Evolutionary conservation across 768 basidiomycete species (phyloP), one percentile per base, ranked within the genome.

Genomic region (Kwoniella heveanensis): DNA sequence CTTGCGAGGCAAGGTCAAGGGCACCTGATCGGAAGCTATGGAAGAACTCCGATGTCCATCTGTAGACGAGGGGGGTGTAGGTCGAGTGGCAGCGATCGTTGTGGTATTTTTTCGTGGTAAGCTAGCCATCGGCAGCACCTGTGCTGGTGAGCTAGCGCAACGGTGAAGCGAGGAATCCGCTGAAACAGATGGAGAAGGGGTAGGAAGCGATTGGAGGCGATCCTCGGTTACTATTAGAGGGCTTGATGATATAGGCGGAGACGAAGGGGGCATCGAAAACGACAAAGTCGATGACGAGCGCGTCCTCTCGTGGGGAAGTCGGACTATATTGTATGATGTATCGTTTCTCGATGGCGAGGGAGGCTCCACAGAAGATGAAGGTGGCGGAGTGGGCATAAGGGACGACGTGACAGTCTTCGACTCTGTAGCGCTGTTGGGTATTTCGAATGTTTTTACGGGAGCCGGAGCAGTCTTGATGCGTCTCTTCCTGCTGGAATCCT

Each of bases 51-150:
- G 54, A n/a, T 37, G n/a, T 4, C 55, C 52, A 47, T 44, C 57
- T 29, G 57, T 46, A 5, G 70, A 68, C 7, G 66, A 54, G 15
- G 70, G 59, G 6, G 60, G 62, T 17, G 68, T 64, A 6, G 62
- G 62, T 32, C 54, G 15, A 9, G 10, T 12, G 17, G 21, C 54
- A 26, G 15, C 50, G 13, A 48, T 30, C 29, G 46, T 54, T 32
- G 13, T n/a, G n/a, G n/a, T 13, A 13, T 7, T 21, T 29, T 51
- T 24, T 24, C 57, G 50, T 19, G 22, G 21, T 17, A 32, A 22
- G 32, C 25, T 13, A 24, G 25, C 24, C 5, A 25, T 27, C 26
- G 19, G 13, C 12, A 55, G 7, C 12, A 9, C 37, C 44, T 37
- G 51, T 37, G 32, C 39, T 27, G 30, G 26, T 21, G 62, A 49